A percentile compares a stretch with the other conserved stretches of the same genome.
Evolutionary conservation across 441 rosid genomes (phyloP).

Genomic region (Pelargonium cotyledonis): DNA sequence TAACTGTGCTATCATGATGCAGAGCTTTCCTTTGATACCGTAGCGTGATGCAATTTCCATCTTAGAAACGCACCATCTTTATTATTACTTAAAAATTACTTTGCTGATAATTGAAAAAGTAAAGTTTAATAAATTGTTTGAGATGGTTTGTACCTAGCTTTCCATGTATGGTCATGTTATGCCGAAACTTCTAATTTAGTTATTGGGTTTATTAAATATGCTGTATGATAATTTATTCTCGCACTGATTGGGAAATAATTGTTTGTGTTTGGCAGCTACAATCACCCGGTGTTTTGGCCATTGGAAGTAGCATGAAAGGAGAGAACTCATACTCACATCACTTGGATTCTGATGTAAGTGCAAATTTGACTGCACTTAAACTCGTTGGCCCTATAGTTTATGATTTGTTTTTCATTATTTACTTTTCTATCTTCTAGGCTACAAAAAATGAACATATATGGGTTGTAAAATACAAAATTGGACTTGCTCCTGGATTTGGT

Average conservation of each 20-base stretch:
- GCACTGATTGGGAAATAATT: slow-evolving; percentile 12
- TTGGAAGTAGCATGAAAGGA: slow-evolving; percentile 96
- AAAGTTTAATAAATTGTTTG: background rate
- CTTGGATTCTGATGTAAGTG: slow-evolving; percentile 86
- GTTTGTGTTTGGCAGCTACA: slow-evolving; percentile 48
- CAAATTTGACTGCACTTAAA: slow-evolving; percentile 6
- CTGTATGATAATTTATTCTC: slow-evolving; percentile 6
- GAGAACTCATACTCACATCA: slow-evolving; percentile 98
- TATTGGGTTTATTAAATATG: slow-evolving; percentile 1
- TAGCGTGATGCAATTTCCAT: no score
- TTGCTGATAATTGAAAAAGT: no score
- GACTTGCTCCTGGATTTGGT: no score
- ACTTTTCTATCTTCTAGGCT: no score
- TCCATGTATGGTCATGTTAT: background rate
- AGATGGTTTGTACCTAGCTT: background rate
- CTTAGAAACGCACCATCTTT: no score
- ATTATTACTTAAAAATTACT: no score
- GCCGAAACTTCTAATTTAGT: background rate
- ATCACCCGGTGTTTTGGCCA: slow-evolving; percentile 92
- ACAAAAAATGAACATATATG: no score
- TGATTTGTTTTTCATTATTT: background rate
- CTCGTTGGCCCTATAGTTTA: background rate
- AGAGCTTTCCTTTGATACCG: no score
- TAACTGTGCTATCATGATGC: no score
- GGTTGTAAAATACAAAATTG: no score